Evolutionary conservation across 176 grass and related monocot species (phyloP).

Genomic region (Hsuehochloa calcarea): DNA sequence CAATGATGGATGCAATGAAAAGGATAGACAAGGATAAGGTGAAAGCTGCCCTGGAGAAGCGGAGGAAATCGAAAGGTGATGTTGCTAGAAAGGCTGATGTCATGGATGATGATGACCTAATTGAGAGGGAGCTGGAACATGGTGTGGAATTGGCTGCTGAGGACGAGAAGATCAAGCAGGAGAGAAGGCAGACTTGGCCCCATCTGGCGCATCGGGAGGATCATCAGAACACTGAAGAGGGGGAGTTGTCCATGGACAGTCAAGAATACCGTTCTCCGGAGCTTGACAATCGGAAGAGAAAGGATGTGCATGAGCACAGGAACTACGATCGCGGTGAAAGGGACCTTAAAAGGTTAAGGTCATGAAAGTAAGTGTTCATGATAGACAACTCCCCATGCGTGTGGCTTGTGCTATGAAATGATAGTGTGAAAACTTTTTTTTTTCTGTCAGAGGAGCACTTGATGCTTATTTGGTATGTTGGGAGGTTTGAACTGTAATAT

Average conservation of each 20-base stretch:
- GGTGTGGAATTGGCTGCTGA: conserved; percentile 70
- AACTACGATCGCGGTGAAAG: conserved; percentile 32
- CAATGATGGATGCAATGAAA: conserved; percentile 54
- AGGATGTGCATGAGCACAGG: conserved; percentile 37
- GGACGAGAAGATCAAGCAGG: conserved; percentile 53
- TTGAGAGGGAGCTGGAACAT: conserved; percentile 83
- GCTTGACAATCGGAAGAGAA: conserved; percentile 42
- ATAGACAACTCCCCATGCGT: not conserved
- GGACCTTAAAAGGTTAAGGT: conserved; percentile 46
- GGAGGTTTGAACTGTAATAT: conserved; percentile 12
- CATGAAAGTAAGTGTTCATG: conserved; percentile 20
- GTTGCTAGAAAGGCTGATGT: conserved; percentile 56
- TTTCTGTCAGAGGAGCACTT: not conserved
- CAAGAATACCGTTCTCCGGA: conserved; percentile 40
- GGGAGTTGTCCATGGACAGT: conserved; percentile 62
- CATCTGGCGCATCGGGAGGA: conserved; percentile 32
- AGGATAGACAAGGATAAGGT: conserved; percentile 74
- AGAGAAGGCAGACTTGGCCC: conserved; percentile 42
- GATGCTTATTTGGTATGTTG: not conserved
- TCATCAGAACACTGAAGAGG: conserved; percentile 49
- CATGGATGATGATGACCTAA: conserved; percentile 66
- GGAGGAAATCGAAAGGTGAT: conserved; percentile 51
- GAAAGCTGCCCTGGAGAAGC: conserved; percentile 67
- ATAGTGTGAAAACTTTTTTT: not conserved
- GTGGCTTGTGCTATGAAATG: not conserved